phyloP scores from a whole-genome alignment of 2,329 filamentous ascomycete genomes.

The Verticillium tricorpus region DNA sequence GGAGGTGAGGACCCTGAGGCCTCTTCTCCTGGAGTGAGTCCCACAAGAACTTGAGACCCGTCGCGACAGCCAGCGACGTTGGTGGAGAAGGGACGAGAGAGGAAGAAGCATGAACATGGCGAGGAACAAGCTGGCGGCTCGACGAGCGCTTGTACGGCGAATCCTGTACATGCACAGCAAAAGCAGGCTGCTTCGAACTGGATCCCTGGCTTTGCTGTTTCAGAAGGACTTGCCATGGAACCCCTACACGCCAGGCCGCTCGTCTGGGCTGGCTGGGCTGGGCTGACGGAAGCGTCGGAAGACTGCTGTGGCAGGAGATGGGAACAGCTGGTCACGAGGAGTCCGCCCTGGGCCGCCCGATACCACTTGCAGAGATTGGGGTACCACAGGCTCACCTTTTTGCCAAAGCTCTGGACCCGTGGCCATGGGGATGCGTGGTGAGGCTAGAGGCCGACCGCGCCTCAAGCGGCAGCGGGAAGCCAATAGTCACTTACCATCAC shows the following conservation, averaged over 20 bases:
- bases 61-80: not conserved
- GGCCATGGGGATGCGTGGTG: not conserved
- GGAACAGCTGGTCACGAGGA: not conserved
- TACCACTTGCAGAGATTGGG: not conserved
- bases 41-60: not conserved
- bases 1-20: not conserved
- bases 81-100: not conserved
- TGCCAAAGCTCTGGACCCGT: not conserved
- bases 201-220: not conserved
- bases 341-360: not conserved
- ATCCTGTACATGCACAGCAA: not conserved
- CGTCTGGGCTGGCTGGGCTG: not conserved
- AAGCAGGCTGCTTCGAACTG: not conserved
- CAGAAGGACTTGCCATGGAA: not conserved
- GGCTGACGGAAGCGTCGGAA: not conserved
- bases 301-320: not conserved
- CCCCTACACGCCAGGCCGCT: not conserved
- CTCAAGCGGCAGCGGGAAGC: not conserved
- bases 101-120: not conserved
- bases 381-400: not conserved
- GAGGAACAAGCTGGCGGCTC: not conserved
- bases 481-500: not conserved
- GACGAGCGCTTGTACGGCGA: not conserved
- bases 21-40: not conserved
- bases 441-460: not conserved